Evolutionary conservation across 805 yeast species (phyloP).

Genomic region (Saccharomyces jurei): DNA sequence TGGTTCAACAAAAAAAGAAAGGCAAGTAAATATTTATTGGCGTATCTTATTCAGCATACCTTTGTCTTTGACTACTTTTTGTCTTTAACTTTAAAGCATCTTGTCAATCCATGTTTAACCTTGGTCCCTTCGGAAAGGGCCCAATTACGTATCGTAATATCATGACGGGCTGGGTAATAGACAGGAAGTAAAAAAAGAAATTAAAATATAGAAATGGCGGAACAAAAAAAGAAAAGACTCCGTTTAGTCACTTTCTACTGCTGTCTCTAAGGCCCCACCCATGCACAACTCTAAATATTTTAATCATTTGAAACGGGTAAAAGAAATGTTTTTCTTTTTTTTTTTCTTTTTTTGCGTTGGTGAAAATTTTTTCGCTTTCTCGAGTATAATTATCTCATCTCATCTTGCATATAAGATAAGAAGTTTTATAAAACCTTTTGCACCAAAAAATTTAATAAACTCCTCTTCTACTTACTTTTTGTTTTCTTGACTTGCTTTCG

Average conservation of each 20-base stretch:
- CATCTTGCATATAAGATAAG: slow-evolving; percentile 3
- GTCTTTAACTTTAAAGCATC: not conserved
- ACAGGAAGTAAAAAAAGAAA: not conserved
- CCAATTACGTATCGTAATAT: not conserved
- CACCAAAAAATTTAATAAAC: not conserved
- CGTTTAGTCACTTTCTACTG: not conserved
- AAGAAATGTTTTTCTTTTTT: slow-evolving; percentile 2
- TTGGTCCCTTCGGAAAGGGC: not conserved
- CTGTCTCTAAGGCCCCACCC: not conserved
- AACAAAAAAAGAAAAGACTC: not conserved
- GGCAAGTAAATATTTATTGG: not conserved
- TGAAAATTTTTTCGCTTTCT: slow-evolving; percentile 7
- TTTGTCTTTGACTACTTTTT: not conserved
- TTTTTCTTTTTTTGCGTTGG: slow-evolving; percentile 1
- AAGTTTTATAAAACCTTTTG: slow-evolving; percentile 2
- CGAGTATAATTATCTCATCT: slow-evolving; percentile 8
- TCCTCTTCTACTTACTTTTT: slow-evolving; percentile 1
- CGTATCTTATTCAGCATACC: not conserved
- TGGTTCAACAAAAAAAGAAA: not conserved
- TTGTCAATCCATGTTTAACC: not conserved
- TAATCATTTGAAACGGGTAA: not conserved
- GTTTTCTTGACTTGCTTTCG: not conserved
- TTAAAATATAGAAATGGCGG: not conserved
- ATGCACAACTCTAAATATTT: not conserved
- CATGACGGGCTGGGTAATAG: not conserved